Conservation (phyloP, 2,329 filamentous ascomycete species). For the Neofusicoccum laricinum region DNA sequence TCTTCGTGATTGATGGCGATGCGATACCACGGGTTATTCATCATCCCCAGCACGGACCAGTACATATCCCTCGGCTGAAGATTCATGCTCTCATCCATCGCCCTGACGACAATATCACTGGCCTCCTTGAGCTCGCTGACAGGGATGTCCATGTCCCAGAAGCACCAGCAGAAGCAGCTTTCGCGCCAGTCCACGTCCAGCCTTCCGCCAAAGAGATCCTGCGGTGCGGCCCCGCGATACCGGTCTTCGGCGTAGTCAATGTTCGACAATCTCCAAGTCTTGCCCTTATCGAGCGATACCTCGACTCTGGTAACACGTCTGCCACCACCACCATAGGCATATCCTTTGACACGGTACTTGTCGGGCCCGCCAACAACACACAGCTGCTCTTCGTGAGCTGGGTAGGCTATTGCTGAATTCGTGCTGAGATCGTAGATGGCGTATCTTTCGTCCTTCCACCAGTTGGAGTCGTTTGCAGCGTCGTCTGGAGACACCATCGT, state of each 20-base stretch:
- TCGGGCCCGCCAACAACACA: slow-evolving; percentile 46
- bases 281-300: slow-evolving; percentile 77
- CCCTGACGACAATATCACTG: slow-evolving; percentile 74
- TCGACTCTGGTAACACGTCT: slow-evolving; percentile 78
- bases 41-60: slow-evolving; percentile 93
- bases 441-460: slow-evolving; percentile 87
- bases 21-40: slow-evolving; percentile 95
- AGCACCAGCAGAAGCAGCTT: slow-evolving; percentile 85
- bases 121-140: slow-evolving; percentile 60
- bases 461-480: slow-evolving; percentile 67
- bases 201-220: slow-evolving; percentile 69
- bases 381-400: slow-evolving; percentile 71
- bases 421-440: slow-evolving; percentile 89
- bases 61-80: slow-evolving; percentile 91
- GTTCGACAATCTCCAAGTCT: slow-evolving; percentile 72
- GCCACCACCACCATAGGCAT: slow-evolving; percentile 88
- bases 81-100: slow-evolving; percentile 88
- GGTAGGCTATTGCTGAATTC: slow-evolving; percentile 79
- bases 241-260: slow-evolving; percentile 82
- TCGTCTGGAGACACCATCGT: slow-evolving; percentile 82
- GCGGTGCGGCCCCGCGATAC: slow-evolving; percentile 66
- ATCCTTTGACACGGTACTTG: slow-evolving; percentile 69
- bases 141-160: slow-evolving; percentile 74
- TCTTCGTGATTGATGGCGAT: slow-evolving; percentile 71
- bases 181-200: slow-evolving; percentile 82